These are phyloP conservation scores for Inonotus hispidus DNA, from an alignment of 1,284 basidiomycete species.

Conservation along the genomic window DNA sequence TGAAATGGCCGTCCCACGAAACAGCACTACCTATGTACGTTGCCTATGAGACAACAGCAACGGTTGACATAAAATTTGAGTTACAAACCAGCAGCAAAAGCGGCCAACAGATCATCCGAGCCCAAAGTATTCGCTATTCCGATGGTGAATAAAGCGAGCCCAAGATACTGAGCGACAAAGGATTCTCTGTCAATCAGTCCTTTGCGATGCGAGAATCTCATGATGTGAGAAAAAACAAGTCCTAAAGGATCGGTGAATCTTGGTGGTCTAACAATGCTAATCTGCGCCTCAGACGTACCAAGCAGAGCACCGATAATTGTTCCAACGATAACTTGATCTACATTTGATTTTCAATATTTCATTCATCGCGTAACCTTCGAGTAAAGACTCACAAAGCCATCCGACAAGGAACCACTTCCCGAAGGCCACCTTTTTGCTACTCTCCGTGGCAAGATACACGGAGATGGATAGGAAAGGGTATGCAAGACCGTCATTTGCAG, in stretches of 20 bases:
- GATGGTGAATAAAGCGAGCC: constrained; percentile 75
- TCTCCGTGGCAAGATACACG: constrained; percentile 78
- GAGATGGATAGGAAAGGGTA: constrained; percentile 91
- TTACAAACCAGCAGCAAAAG: constrained; percentile 83
- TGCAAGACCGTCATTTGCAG: constrained; percentile 82
- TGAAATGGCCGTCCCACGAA: constrained; percentile 94
- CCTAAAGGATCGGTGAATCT: constrained; percentile 39
- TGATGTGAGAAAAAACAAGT: constrained; percentile 66
- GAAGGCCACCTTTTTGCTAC: constrained; percentile 58
- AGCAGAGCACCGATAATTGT: constrained; percentile 70
- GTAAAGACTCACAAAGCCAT: constrained; percentile 54
- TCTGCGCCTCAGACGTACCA: constrained; percentile 43
- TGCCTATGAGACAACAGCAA: constrained; percentile 73
- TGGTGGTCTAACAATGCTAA: not conserved
- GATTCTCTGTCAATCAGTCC: constrained; percentile 88
- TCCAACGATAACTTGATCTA: constrained; percentile 86
- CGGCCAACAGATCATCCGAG: constrained; percentile 82
- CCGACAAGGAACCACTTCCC: constrained; percentile 79
- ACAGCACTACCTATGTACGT: constrained; percentile 57
- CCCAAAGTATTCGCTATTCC: constrained; percentile 79
- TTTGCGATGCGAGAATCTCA: constrained; percentile 75
- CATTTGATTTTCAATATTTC: not conserved
- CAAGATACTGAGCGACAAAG: constrained; percentile 87
- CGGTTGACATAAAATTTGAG: too few relatives aligned
- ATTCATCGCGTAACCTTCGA: not conserved